Evolutionary conservation across 305 asterid genomes (phyloP).

Genomic region (Solanum aculeatissimum): DNA sequence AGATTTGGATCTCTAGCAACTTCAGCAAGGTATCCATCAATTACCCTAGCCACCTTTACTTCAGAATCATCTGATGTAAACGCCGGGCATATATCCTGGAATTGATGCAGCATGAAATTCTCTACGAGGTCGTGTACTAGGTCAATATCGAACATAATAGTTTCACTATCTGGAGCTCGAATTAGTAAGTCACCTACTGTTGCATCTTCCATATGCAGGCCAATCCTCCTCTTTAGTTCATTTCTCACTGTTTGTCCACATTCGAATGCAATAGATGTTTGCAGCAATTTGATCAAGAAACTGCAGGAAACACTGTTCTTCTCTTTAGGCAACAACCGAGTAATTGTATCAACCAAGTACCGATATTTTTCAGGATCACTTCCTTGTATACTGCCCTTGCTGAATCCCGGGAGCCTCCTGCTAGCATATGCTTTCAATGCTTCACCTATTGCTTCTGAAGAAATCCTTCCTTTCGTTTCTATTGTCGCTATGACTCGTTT

Average conservation of each 20-base stretch:
- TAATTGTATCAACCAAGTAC: constrained; percentile 47
- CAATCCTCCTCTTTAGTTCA: constrained; percentile 39
- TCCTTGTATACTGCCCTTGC: constrained; percentile 33
- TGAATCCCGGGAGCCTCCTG: constrained; percentile 48
- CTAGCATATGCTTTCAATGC: constrained; percentile 43
- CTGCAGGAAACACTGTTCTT: constrained; percentile 36
- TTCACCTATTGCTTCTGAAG: constrained; percentile 52
- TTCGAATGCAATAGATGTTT: constrained; percentile 36
- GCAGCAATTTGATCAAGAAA: constrained; percentile 52
- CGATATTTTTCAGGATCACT: constrained; percentile 33
- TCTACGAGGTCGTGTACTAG: constrained; percentile 43
- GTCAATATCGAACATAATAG: constrained; percentile 32
- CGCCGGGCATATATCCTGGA: constrained; percentile 14
- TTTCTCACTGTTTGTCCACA: constrained; percentile 47
- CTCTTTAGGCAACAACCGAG: constrained; percentile 41
- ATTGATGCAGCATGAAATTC: constrained; percentile 46
- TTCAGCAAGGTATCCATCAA: constrained; percentile 67
- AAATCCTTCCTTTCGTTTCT: constrained; percentile 37
- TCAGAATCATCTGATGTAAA: constrained; percentile 36
- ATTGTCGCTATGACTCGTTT: constrained; percentile 48
- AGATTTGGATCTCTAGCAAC: constrained; percentile 48
- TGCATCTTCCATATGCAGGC: constrained; percentile 59
- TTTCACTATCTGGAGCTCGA: constrained; percentile 40
- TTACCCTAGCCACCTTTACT: constrained; percentile 45
- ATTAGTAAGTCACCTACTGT: constrained; percentile 42